Conservation (phyloP, 352 stramenopile species). For the Phytophthora megakarya region DNA sequence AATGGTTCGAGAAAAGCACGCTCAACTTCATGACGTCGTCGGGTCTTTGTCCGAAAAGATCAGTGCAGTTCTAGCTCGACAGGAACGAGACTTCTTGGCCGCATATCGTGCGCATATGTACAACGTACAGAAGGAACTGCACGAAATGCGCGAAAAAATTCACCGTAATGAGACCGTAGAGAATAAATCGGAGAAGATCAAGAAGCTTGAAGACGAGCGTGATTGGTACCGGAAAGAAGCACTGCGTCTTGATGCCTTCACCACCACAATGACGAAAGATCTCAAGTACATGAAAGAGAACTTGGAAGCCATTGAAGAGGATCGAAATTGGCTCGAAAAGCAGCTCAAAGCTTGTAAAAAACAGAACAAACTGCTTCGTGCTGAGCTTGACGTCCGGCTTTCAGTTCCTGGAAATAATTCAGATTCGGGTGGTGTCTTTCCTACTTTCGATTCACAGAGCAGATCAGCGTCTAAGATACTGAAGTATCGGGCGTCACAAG, state of each 20-base stretch:
- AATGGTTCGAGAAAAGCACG: conserved; percentile 78
- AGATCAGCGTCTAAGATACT: conserved; percentile 19
- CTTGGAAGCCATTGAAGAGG: conserved; percentile 89
- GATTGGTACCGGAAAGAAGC: conserved; percentile 94
- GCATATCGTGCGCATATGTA: conserved; percentile 96
- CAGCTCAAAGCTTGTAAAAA: conserved; percentile 95
- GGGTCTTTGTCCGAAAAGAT: conserved; percentile 89
- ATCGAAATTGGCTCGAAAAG: conserved; percentile 92
- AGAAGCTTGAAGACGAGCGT: conserved; percentile 93
- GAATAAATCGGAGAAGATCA: conserved; percentile 91
- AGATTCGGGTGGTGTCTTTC: conserved; percentile 33
- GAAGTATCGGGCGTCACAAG: conserved; percentile 27
- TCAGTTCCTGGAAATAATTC: conserved; percentile 33
- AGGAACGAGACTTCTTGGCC: conserved; percentile 93
- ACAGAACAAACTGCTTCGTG: conserved; percentile 92
- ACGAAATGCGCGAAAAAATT: conserved; percentile 90
- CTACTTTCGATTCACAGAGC: conserved; percentile 43
- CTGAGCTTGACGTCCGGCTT: conserved; percentile 75
- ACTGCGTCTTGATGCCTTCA: conserved; percentile 90
- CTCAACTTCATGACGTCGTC: conserved; percentile 81
- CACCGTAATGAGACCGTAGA: conserved; percentile 88
- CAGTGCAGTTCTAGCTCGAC: conserved; percentile 86
- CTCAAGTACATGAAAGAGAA: conserved; percentile 94
- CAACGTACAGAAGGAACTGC: conserved; percentile 94
- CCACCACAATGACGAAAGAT: conserved; percentile 92